Evolutionary conservation across 345 rosid species (phyloP), one percentile per base, ranked within the genome.

Genomic region (Arabis hirsuta): DNA sequence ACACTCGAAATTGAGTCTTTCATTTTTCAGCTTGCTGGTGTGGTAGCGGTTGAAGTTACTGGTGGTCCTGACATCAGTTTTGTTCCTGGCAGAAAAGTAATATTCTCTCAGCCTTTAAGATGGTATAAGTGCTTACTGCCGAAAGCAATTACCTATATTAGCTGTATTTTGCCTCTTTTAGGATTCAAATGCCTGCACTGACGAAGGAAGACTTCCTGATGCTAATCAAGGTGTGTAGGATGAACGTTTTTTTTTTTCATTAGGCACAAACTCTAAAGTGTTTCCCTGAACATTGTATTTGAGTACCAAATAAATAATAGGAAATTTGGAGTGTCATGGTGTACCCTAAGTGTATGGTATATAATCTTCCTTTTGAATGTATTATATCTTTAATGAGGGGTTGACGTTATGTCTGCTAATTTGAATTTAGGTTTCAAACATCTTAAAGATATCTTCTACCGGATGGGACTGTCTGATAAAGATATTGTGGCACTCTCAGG

Each of bases 21-120:
- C 32, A 13, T 62, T 45, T 32, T 76, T 54, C 82, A 90, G 98
- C 90, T 93, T 79, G 96, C 96, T 0, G 97, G 97, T 57, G 96
- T 87, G 67, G 92, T 93, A 78, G 97, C 98, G 2, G 92, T 90
- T 27, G 98, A 93, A 82, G 82, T 93, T 62, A 89, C 98, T 55
- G 97, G 98, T 69, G 96, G 97, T 60, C 97, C 97, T 39, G 78
- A 89, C 36, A 59, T 93, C 52, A 84, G 83, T 55, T 90, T 92
- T 79, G 87, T 85, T 76, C 96, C 96, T 31, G 96, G 98, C 41
- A 84, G 96, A 85, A 87, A 82, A 87, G 98, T 84, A 73, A 67
- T 19, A 43, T 58, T 14, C 11, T 36, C 62, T 55, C 22, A 20
- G 8, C 39, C 45, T 3, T 42, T 55, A 12, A 42, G 34, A 51